Evolutionary conservation across 352 stramenopile genomes (phyloP), one percentile per base, ranked within the genome.

Genomic region (Phytophthora fragariaefolia): DNA sequence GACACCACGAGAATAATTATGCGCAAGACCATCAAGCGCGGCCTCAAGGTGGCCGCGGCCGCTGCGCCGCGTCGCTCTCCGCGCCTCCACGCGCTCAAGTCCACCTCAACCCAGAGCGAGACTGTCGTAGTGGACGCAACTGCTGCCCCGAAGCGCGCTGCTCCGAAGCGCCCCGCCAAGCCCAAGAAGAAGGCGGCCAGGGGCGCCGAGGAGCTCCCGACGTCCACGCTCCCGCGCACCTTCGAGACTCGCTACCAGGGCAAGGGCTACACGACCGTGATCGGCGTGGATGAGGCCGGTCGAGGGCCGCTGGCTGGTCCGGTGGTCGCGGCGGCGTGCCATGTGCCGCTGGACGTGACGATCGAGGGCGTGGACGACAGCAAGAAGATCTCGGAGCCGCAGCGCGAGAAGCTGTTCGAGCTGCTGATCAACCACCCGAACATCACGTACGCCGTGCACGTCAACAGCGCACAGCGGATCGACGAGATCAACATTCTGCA

Each of bases 401-500:
- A 97, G 46, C 87, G 97, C 8, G 96, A 99, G 71, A 40, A 60
- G 61, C 77, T 99, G 13, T 99, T 94, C 60, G 77, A 97, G 55
- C 64, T 85, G 53, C 83, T 99, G 48, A 88, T 92, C 32, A 67
- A 72, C 1, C 79, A 96, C 53, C 82, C 83, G 15, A 70, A 74
- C 17, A 74, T 99, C 53, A 71, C 80, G n/a, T 99, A 91, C 74
- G 92, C 89, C 0, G 90, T 98, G 8, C 82, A 92, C 65, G 71
- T 89, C 23, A 89, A 83, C 43, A 91, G 75, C 26, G 69, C 85
- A 8, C 71, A 90, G 56, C 76, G 89, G 4, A 99, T 99, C 78
- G 98, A 99, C 77, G 89, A 98, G 81, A 98, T 99, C 66, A 99
- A 99, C 77, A 99, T 99, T 74, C 79, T 99, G 27, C 96, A 99